Conservation (phyloP, 176 grass and related monocot genomes). For the Lolium perenne region DNA sequence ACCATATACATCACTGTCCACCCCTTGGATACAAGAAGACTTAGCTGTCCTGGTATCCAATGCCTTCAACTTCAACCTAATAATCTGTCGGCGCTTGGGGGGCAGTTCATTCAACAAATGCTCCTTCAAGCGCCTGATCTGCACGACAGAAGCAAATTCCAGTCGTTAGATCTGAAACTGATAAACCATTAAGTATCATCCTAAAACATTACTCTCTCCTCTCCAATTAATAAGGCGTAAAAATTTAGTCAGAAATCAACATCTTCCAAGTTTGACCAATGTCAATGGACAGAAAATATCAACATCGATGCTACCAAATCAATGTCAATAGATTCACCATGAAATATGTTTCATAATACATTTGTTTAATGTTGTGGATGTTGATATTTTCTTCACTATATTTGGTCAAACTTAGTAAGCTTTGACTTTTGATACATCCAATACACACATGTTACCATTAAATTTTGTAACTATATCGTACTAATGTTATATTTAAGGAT, state of each 20-base stretch:
- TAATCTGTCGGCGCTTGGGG: slow-evolving; percentile 89
- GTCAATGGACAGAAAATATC: no score
- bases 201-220: neutral
- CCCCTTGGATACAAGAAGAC: slow-evolving; percentile 42
- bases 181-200: slow-evolving; percentile 35
- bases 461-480: neutral
- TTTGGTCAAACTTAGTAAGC: no score
- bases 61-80: slow-evolving; percentile 73
- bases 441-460: neutral
- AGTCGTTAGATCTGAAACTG: slow-evolving; percentile 19
- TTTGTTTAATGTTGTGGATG: no score
- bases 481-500: slow-evolving; percentile 17
- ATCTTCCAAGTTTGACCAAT: no score
- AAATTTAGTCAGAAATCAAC: no score
- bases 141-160: slow-evolving; percentile 33
- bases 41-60: slow-evolving; percentile 62
- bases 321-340: no score
- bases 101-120: slow-evolving; percentile 87
- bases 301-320: no score
- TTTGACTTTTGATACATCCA: neutral
- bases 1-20: slow-evolving; percentile 24
- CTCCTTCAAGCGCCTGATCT: slow-evolving; percentile 95
- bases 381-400: no score
- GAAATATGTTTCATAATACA: no score
- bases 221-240: no score